A percentile compares a stretch with the other conserved stretches of the same genome.
These are phyloP conservation scores for Tetrapisispora fleetii DNA, from an alignment of 805 yeast genomes.

Conservation along the genomic window DNA sequence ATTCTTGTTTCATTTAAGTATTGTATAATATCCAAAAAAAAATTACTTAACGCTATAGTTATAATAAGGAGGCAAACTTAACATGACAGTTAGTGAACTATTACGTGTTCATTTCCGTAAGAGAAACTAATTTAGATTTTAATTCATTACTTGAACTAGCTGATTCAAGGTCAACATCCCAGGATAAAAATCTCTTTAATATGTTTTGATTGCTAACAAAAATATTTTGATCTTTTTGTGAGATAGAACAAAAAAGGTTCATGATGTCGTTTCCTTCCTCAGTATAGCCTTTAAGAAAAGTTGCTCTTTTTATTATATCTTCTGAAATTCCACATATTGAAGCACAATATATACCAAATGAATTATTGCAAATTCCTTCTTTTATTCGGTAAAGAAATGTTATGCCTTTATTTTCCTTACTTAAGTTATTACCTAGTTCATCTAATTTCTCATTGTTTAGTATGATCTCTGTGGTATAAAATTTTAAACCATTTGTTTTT, in stretches of 20 bases:
- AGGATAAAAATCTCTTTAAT: slow-evolving; percentile 19
- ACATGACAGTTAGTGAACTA: not conserved
- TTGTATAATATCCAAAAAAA: not conserved
- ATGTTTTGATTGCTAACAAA: slow-evolving; percentile 13
- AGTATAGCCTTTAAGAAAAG: slow-evolving; percentile 14
- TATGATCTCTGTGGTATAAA: slow-evolving; percentile 31
- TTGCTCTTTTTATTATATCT: slow-evolving; percentile 28
- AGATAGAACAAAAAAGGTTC: slow-evolving; percentile 9
- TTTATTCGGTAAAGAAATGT: slow-evolving; percentile 29
- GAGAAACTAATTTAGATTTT: slow-evolving; percentile 4
- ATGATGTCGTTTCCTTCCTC: slow-evolving; percentile 14
- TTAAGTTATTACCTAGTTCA: not conserved
- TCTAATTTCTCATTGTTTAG: slow-evolving; percentile 5
- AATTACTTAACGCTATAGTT: not conserved
- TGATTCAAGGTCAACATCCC: slow-evolving; percentile 24
- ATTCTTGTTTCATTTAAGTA: not conserved
- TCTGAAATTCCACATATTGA: slow-evolving; percentile 29
- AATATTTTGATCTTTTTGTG: slow-evolving; percentile 10
- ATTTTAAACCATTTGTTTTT: slow-evolving; percentile 17
- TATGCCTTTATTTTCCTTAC: slow-evolving; percentile 10
- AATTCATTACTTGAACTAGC: slow-evolving; percentile 2
- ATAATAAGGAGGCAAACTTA: not conserved
- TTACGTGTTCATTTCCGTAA: not conserved
- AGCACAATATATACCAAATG: slow-evolving; percentile 37
- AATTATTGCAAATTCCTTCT: slow-evolving; percentile 27